These are phyloP conservation scores for Rickenella mellea DNA, from an alignment of 768 basidiomycete species.

Conservation along the genomic window DNA sequence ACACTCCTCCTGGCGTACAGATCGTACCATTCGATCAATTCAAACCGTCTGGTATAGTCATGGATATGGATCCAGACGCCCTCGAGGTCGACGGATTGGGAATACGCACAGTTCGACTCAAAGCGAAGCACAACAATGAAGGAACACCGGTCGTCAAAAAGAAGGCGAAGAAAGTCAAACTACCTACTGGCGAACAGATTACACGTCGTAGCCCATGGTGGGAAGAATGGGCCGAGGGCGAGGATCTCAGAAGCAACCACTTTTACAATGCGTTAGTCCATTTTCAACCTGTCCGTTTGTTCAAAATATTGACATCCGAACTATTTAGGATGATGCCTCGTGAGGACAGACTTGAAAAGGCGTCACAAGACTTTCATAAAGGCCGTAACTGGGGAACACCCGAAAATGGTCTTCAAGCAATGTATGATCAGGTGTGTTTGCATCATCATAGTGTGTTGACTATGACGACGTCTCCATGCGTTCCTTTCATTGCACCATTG, in stretches of 20 bases:
- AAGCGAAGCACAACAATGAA: slow-evolving; percentile 43
- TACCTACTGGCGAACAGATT: slow-evolving; percentile 9
- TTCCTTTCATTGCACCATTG: no score
- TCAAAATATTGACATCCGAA: slow-evolving; percentile 3
- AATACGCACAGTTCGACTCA: slow-evolving; percentile 53
- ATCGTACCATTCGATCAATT: slow-evolving; percentile 51
- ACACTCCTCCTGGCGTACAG: slow-evolving; percentile 30
- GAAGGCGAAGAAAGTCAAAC: slow-evolving; percentile 35
- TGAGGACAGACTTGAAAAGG: slow-evolving; percentile 49
- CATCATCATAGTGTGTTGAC: background rate
- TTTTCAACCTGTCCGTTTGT: background rate
- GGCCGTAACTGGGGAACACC: slow-evolving; percentile 29
- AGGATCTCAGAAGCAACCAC: slow-evolving; percentile 34
- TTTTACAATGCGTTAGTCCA: slow-evolving; percentile 42
- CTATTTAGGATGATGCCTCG: slow-evolving; percentile 30
- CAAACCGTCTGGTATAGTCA: slow-evolving; percentile 46
- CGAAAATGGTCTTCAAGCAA: slow-evolving; percentile 22
- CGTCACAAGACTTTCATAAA: slow-evolving; percentile 45
- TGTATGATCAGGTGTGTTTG: slow-evolving; percentile 57
- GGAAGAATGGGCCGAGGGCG: slow-evolving; percentile 62
- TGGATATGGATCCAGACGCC: slow-evolving; percentile 29
- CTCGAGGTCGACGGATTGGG: slow-evolving; percentile 58
- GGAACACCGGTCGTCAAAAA: slow-evolving; percentile 46
- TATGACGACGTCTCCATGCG: no score
- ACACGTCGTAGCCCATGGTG: slow-evolving; percentile 41